These are phyloP conservation scores for Solanum hybrid DNA, from an alignment of 305 asterid species.

Conservation along the genomic window DNA sequence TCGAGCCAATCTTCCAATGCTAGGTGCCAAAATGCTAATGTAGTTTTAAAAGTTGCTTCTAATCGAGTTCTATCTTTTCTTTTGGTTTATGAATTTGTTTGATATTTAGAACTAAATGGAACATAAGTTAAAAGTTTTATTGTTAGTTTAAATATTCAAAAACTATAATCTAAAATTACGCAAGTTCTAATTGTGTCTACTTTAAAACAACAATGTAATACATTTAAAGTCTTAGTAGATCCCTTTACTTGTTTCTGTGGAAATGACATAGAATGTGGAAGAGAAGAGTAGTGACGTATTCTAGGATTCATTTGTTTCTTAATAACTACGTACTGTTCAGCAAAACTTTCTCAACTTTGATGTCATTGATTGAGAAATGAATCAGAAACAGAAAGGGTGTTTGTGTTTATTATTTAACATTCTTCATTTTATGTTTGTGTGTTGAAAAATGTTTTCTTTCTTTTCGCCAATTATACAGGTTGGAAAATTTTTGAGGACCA, in stretches of 20 bases:
- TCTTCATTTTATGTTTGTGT: not conserved
- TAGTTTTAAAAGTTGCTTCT: not conserved
- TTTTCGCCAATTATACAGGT: conserved; percentile 33
- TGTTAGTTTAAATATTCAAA: not conserved
- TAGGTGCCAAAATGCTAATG: not conserved
- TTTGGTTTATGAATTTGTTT: not conserved
- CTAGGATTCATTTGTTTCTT: not conserved
- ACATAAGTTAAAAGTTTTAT: not conserved
- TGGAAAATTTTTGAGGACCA: conserved; percentile 69
- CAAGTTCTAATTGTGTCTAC: not conserved
- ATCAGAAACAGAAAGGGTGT: not conserved
- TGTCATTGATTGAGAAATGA: not conserved
- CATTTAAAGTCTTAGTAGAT: not conserved
- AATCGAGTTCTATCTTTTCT: not conserved
- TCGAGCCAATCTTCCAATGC: not conserved
- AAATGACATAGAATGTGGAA: not conserved
- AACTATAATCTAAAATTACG: not conserved
- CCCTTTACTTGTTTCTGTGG: not conserved
- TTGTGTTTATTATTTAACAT: not conserved
- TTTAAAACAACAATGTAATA: not conserved
- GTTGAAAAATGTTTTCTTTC: not conserved
- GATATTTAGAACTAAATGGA: not conserved
- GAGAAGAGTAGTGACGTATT: not conserved
- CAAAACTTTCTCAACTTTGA: not conserved
- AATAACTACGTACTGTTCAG: not conserved